Evolutionary conservation across 768 basidiomycete genomes (phyloP), one percentile per base, ranked within the genome.

Genomic region (Cubamyces lactineus): DNA sequence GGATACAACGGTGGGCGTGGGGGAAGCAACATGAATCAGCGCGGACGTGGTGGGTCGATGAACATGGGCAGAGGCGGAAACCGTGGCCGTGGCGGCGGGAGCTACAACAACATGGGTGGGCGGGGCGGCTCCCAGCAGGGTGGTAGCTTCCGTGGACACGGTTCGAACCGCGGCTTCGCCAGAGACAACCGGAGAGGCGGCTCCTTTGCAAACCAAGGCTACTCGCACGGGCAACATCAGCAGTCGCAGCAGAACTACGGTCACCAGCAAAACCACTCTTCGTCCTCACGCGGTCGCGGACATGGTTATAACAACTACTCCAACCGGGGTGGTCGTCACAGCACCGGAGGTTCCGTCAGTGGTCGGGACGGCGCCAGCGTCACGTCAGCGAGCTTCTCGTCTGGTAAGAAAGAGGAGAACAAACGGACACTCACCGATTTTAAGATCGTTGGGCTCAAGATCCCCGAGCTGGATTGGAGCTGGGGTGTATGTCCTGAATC

Each of bases 401-500:
- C 76, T 71, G 86, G 87, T 82, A 92, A 92, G 83, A 90, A 89
- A 76, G 91, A 92, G 72, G 92, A 94, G 75, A 89, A 90, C 72
- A 85, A 89, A 71, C 86, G 93, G 69, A 97, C 96, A 30, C 86
- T 99, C 68, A 98, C 95, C 40, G 96, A 98, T 78, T 99, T 99
- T 85, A 93, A 96, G 78, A 94, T 99, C 73, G 81, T 96, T 71
- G 95, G 91, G 26, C 81, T 98, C 67, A 87, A 92, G 72, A 89
- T 97, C 67, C 85, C 81, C 68, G 87, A 89, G 67, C 78, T 97
- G 61, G 79, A 78, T 67, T 98, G 96, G 96, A 83, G 80, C 52
- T 98, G 96, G 96, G 94, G 94, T 62, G 67, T 86, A 53, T 84
- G 84, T 41, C 61, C 68, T 19, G 59, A 67, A 56, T 54, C 69